phyloP scores from a whole-genome alignment of 768 basidiomycete species.

The Phlebiopsis gigantea region DNA sequence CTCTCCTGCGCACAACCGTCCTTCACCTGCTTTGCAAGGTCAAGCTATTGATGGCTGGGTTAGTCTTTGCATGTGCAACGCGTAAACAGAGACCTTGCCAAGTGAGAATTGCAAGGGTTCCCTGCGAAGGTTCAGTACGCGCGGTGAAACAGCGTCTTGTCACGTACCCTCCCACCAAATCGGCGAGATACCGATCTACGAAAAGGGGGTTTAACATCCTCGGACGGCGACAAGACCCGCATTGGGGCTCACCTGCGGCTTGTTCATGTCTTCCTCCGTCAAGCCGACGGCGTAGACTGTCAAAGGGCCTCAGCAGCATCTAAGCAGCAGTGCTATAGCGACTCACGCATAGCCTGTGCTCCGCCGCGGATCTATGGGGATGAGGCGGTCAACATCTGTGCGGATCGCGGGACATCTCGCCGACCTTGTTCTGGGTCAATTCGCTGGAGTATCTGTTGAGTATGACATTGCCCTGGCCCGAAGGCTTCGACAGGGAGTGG shows the following conservation, averaged over 20 bases:
- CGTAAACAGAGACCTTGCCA: slow-evolving; percentile 38
- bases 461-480: slow-evolving; percentile 32
- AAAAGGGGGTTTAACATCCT: background rate
- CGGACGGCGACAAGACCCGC: no score
- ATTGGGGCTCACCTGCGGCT: slow-evolving; percentile 57
- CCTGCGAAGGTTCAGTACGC: slow-evolving; percentile 33
- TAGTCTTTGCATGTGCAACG: background rate
- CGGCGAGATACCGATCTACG: slow-evolving; percentile 79
- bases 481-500: slow-evolving; percentile 35
- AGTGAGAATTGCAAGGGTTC: slow-evolving; percentile 82
- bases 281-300: slow-evolving; percentile 77
- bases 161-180: slow-evolving; percentile 85
- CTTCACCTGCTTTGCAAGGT: slow-evolving; percentile 75
- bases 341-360: slow-evolving; percentile 83
- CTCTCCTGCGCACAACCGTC: slow-evolving; percentile 78
- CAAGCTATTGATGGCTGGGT: slow-evolving; percentile 42
- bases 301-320: background rate
- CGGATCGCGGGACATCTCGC: slow-evolving; percentile 1
- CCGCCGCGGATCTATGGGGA: slow-evolving; percentile 53
- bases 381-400: background rate
- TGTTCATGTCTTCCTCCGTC: slow-evolving; percentile 75
- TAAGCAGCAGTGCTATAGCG: background rate
- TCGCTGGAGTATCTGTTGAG: slow-evolving; percentile 74
- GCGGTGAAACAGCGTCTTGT: slow-evolving; percentile 1
- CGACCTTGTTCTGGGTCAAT: slow-evolving; percentile 74